Conservation (phyloP, 139 green algal species). For the Spirogloea muscicola region DNA sequence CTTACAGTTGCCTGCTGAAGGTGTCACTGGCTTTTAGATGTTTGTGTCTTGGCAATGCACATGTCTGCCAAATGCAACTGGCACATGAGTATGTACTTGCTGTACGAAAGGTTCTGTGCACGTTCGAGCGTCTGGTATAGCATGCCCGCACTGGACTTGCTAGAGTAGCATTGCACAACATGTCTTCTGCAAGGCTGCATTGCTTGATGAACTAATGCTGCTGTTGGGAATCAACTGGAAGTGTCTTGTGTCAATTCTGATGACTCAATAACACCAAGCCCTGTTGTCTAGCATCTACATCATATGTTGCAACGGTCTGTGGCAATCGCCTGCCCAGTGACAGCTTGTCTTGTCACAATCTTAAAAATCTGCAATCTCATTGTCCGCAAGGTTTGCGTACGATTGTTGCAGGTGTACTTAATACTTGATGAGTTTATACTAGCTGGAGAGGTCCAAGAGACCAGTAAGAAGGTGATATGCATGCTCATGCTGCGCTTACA, state of each 20-base stretch:
- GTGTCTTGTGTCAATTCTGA: background rate
- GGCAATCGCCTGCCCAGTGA: background rate
- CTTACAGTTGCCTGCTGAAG: background rate
- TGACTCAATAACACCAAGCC: background rate
- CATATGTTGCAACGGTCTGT: background rate
- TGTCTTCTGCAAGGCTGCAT: no score
- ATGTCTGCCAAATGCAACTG: background rate
- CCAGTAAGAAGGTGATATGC: slow-evolving; percentile 82
- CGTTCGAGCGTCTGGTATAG: background rate
- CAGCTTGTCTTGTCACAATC: background rate
- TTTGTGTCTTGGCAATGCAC: background rate
- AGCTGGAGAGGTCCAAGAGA: slow-evolving; percentile 95
- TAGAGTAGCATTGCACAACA: no score
- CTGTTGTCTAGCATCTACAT: background rate
- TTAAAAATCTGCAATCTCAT: background rate
- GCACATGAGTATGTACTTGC: background rate
- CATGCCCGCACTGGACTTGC: no score
- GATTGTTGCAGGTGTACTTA: slow-evolving; percentile 80
- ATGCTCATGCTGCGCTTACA: background rate
- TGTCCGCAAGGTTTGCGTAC: background rate
- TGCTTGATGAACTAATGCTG: slow-evolving; percentile 16
- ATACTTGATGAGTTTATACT: slow-evolving; percentile 99
- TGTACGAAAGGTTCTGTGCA: background rate
- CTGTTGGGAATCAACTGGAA: background rate
- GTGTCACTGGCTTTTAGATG: background rate